Evolutionary conservation across 495 filamentous ascomycete species (phyloP).

Genomic region (Xylaria palmicola): DNA sequence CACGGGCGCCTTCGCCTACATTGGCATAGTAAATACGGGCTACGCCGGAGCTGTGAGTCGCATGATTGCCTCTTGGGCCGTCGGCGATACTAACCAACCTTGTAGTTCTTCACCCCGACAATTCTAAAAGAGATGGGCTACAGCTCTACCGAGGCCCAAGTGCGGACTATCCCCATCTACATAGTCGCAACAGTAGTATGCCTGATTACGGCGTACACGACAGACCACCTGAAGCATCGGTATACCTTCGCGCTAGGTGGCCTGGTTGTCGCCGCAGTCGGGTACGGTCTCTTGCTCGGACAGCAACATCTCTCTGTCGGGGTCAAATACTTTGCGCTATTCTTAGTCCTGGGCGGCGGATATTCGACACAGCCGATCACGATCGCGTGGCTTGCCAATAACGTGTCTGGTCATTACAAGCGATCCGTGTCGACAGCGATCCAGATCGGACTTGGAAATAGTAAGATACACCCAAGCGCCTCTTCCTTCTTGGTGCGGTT

Average conservation of each 20-base stretch:
- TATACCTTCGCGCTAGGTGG: conserved; percentile 45
- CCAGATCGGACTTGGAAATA: conserved; percentile 44
- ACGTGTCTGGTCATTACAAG: conserved; percentile 56
- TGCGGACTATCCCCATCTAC: conserved; percentile 53
- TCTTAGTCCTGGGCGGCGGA: conserved; percentile 37
- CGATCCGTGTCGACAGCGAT: conserved; percentile 52
- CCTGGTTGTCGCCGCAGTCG: conserved; percentile 60
- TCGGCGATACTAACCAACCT: conserved; percentile 19
- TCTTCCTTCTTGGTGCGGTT: too few relatives aligned
- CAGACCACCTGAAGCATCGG: conserved; percentile 40
- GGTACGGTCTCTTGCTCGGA: conserved; percentile 49
- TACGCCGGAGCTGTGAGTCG: conserved; percentile 9
- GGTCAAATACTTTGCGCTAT: conserved; percentile 41
- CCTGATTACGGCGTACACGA: conserved; percentile 36
- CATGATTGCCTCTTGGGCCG: background rate
- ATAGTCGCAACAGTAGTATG: conserved; percentile 46
- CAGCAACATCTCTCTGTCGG: conserved; percentile 24
- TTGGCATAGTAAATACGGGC: conserved; percentile 11
- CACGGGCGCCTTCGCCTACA: conserved; percentile 35
- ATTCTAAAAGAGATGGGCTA: conserved; percentile 53
- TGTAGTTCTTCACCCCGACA: conserved; percentile 51
- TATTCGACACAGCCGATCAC: conserved; percentile 40
- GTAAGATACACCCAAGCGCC: conserved; percentile 20
- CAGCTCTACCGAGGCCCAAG: conserved; percentile 46
- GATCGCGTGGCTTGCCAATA: conserved; percentile 36